These are phyloP conservation scores for Closterium sp. DNA, from an alignment of 139 green algal genomes.

Conservation along the genomic window DNA sequence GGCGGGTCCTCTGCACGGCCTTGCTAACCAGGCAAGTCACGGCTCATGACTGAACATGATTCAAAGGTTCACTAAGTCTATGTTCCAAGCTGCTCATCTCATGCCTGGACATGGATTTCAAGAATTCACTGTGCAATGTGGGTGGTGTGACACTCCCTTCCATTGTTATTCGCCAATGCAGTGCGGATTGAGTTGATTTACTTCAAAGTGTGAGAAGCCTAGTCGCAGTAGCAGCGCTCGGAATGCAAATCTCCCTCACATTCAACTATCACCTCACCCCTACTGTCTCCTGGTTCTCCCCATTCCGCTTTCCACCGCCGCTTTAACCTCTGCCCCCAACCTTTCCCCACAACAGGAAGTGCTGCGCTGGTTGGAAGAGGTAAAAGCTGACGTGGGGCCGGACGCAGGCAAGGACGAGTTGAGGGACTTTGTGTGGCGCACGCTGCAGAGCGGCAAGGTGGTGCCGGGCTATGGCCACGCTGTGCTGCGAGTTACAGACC, in stretches of 20 bases:
- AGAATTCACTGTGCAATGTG: no score
- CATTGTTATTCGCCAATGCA: no score
- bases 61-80: no score
- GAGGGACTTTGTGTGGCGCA: slow-evolving; percentile 80
- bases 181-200: not conserved
- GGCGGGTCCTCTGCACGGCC: slow-evolving; percentile 92
- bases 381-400: slow-evolving; percentile 72
- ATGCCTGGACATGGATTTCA: no score
- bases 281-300: no score
- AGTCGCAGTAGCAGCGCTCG: no score
- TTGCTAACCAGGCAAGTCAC: slow-evolving; percentile 87
- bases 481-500: slow-evolving; percentile 96
- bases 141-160: no score
- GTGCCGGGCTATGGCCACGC: slow-evolving; percentile 97
- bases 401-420: slow-evolving; percentile 81
- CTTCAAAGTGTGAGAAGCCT: no score
- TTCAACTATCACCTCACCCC: no score
- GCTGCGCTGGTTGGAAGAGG: slow-evolving; percentile 81
- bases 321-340: not conserved
- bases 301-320: not conserved
- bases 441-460: slow-evolving; percentile 86
- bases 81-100: no score
- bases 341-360: slow-evolving; percentile 67
- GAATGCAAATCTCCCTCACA: no score
- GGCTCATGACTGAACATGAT: no score